Conservation (phyloP, 352 stramenopile genomes). For the Phytophthora litchii region DNA sequence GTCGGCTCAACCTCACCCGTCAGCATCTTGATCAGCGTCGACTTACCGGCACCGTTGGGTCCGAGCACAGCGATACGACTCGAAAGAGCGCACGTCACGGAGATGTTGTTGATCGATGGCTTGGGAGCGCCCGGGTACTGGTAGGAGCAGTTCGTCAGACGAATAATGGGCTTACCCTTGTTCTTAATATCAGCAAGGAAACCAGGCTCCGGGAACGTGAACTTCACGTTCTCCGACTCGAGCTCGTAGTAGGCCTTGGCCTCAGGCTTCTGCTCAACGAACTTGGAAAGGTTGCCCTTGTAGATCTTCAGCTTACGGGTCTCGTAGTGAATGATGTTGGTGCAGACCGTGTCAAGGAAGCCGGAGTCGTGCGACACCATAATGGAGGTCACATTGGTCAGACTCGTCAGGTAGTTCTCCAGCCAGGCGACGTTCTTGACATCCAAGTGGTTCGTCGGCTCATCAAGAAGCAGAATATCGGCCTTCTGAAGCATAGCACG, state of each 20-base stretch:
- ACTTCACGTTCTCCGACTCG: constrained; percentile 84
- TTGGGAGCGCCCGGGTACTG: constrained; percentile 79
- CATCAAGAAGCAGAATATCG: constrained; percentile 96
- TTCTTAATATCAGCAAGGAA: constrained; percentile 92
- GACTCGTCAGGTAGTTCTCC: constrained; percentile 90
- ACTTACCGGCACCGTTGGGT: constrained; percentile 95
- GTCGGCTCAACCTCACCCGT: constrained; percentile 84
- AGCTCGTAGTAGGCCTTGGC: constrained; percentile 91
- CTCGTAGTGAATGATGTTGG: constrained; percentile 98
- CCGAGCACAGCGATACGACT: constrained; percentile 85
- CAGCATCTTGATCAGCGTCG: constrained; percentile 96
- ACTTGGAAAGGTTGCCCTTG: constrained; percentile 87
- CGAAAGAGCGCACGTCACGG: constrained; percentile 79
- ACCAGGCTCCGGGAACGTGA: constrained; percentile 88
- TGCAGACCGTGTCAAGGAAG: constrained; percentile 98
- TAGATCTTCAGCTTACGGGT: constrained; percentile 91
- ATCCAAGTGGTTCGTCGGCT: constrained; percentile 95
- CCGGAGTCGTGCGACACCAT: constrained; percentile 97
- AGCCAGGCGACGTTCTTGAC: constrained; percentile 94
- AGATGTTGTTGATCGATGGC: constrained; percentile 86
- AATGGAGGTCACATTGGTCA: constrained; percentile 91
- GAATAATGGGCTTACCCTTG: constrained; percentile 91
- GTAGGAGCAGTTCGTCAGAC: constrained; percentile 87
- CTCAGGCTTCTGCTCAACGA: constrained; percentile 88
- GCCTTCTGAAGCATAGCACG: constrained; percentile 95